Evolutionary conservation across 1,139 yeast species (phyloP), one percentile per base, ranked within the genome.

Genomic region (Lodderomyces metapsilosis): DNA sequence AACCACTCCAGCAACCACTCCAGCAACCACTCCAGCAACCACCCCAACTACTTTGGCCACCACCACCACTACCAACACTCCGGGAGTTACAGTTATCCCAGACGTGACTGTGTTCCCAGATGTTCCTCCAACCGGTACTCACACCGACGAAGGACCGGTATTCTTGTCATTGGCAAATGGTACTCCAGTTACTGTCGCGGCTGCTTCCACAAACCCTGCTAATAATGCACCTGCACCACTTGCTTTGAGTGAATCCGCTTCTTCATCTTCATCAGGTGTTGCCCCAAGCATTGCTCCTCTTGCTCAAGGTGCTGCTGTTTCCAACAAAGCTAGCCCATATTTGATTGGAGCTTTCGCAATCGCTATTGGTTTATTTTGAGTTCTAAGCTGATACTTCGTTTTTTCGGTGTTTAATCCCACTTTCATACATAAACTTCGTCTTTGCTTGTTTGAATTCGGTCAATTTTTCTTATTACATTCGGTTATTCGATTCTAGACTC

Each of bases 11-110:
- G 13, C 13, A 18, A 39, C 39, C 13, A 8, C 38, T 4, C 23
- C 40, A 20, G 15, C 34, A 15, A 34, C 41, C 24, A 21, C 41
- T 12, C 36, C 42, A 17, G 20, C 30, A 4, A 25, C 25, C 4
- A 20, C 37, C 7, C 15, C 31, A 16, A n/a, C 28, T 10, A 13
- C 37, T 9, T 11, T 17, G 9, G 37, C 28, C 7, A 21, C 31
- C 10, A 24, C 38, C 17, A 44, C 43, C 32, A 45, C 43, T 44
- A 43, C 45, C 42, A 52, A 41, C 23, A 51, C 51, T 23, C 22
- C 30, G 9, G 37, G 20, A 16, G 31, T 17, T 3, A 33, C 36
- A 7, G 13, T 35, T 2, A 35, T 24, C 15, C 28, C 28, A 24
- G 31, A 27, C 11, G 15, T 34, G 3, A 17, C 37, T 20, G 30